phyloP scores from a whole-genome alignment of 257 asterid species.

The Solanum arcanum region DNA sequence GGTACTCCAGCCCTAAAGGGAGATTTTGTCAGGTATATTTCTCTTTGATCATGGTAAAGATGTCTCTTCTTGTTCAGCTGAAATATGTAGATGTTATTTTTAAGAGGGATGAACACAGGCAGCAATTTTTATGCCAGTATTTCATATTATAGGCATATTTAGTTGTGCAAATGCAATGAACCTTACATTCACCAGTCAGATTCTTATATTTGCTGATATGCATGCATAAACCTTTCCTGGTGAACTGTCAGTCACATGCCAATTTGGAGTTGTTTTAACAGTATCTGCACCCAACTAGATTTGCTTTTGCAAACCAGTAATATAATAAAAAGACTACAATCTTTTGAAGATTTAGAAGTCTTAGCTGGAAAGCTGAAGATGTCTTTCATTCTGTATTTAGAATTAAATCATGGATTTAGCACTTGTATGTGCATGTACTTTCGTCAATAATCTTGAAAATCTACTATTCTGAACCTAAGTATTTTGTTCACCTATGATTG shows the following conservation, averaged over 20 bases:
- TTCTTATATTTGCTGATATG: not conserved
- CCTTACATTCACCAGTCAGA: not conserved
- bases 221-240: not conserved
- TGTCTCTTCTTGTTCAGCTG: not conserved
- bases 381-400: not conserved
- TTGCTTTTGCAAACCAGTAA: not conserved
- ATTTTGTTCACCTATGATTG: not conserved
- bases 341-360: not conserved
- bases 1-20: conserved; percentile 79
- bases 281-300: not conserved
- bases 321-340: not conserved
- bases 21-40: conserved; percentile 61
- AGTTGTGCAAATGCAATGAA: not conserved
- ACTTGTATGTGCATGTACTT: not conserved
- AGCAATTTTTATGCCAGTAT: not conserved
- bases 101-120: not conserved
- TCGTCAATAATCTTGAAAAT: not conserved
- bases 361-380: not conserved
- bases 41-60: not conserved
- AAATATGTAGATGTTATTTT: not conserved
- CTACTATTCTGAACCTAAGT: not conserved
- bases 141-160: not conserved
- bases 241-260: not conserved
- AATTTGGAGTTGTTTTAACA: not conserved
- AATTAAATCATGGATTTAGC: not conserved